Conservation (phyloP, 2,329 filamentous ascomycete genomes). For the Rutstroemia sp. region DNA sequence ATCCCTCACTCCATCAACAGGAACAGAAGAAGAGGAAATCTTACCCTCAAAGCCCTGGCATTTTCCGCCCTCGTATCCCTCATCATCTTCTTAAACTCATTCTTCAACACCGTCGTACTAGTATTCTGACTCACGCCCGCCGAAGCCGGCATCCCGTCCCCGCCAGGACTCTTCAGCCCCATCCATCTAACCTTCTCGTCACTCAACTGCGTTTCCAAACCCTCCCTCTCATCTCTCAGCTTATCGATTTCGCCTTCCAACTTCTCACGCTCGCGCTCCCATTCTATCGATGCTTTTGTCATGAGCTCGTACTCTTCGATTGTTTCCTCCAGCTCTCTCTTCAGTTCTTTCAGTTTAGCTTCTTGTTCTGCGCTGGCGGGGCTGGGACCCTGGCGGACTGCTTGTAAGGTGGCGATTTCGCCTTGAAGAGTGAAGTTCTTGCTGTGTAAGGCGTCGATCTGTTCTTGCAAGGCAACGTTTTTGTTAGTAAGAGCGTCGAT, state of each 20-base stretch:
- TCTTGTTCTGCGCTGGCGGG: slow-evolving; percentile 23
- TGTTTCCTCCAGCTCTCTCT: slow-evolving; percentile 59
- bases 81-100: slow-evolving; percentile 79
- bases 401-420: slow-evolving; percentile 6
- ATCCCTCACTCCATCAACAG: neutral
- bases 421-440: slow-evolving; percentile 8
- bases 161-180: slow-evolving; percentile 49
- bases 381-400: neutral
- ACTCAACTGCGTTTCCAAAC: slow-evolving; percentile 53
- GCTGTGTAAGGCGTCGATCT: slow-evolving; percentile 23
- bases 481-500: slow-evolving; percentile 46
- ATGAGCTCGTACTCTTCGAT: slow-evolving; percentile 64
- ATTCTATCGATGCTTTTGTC: slow-evolving; percentile 62
- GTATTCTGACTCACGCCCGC: slow-evolving; percentile 35
- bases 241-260: slow-evolving; percentile 57
- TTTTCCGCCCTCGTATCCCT: slow-evolving; percentile 61
- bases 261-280: slow-evolving; percentile 61
- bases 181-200: slow-evolving; percentile 63
- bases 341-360: slow-evolving; percentile 41
- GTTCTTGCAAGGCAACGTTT: slow-evolving; percentile 30
- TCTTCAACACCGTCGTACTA: slow-evolving; percentile 61
- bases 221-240: slow-evolving; percentile 56
- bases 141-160: slow-evolving; percentile 25
- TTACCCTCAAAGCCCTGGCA: slow-evolving; percentile 56
- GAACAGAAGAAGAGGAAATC: slow-evolving; percentile 25